Percentiles rank a stretch among this genome's conserved stretches.
phyloP scores from a whole-genome alignment of 257 asterid species.

The Asclepias syriaca region DNA sequence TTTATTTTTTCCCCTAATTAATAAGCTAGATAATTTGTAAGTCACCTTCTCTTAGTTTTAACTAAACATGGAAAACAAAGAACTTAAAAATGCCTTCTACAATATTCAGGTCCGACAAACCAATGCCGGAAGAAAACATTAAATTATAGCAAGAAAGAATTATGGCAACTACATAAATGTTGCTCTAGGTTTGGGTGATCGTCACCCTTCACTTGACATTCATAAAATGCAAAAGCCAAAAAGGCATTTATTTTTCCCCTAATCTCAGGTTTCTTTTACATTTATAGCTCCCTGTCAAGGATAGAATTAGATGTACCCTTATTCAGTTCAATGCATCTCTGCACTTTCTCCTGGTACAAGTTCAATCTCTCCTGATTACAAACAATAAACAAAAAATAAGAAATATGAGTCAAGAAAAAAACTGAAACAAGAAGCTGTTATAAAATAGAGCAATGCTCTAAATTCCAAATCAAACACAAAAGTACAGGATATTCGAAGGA shows the following conservation, averaged over 20 bases:
- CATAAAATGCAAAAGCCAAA: not conserved
- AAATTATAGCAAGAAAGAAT: not conserved
- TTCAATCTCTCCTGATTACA: slow-evolving; percentile 69
- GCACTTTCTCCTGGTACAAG: slow-evolving; percentile 76
- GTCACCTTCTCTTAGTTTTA: not conserved
- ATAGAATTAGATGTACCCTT: slow-evolving; percentile 47
- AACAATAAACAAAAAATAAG: slow-evolving; percentile 1
- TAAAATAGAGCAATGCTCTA: slow-evolving; percentile 1
- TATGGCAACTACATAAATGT: not conserved
- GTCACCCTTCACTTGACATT: not conserved
- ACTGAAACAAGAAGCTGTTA: not conserved
- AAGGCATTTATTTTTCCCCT: not conserved
- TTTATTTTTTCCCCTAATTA: not conserved
- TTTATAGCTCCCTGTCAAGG: not conserved
- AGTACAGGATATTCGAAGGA: not conserved
- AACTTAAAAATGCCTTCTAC: not conserved
- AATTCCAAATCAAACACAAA: not conserved
- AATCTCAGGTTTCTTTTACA: not conserved
- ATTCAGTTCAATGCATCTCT: slow-evolving; percentile 53
- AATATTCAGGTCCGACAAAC: not conserved
- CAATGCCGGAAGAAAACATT: not conserved
- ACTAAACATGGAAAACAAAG: not conserved
- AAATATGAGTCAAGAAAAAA: slow-evolving; percentile 2
- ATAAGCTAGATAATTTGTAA: not conserved
- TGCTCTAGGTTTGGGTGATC: not conserved